Percentiles rank a stretch among this genome's conserved stretches.
phyloP scores from a whole-genome alignment of 148 eudicot genomes.

The Pharnaceum exiguum region DNA sequence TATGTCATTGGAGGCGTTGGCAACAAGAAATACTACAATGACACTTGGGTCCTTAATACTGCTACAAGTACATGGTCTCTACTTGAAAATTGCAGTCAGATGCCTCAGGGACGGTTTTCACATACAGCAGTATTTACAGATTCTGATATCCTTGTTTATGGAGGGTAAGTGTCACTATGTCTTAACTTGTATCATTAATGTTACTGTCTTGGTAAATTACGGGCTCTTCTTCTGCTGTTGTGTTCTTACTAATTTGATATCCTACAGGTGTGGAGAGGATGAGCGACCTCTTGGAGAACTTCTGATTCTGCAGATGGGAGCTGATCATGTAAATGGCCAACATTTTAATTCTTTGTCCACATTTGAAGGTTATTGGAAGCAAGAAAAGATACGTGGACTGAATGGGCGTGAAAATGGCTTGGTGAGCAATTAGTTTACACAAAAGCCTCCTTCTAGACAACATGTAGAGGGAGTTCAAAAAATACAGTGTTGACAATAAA shows the following conservation, averaged over 20 bases:
- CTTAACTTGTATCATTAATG: neutral
- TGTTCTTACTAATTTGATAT: neutral
- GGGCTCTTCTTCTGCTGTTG: neutral
- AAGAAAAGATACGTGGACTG: slow-evolving; percentile 27
- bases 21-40: slow-evolving; percentile 74
- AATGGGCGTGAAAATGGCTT: slow-evolving; percentile 23
- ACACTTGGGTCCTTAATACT: slow-evolving; percentile 70
- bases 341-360: slow-evolving; percentile 41
- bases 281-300: slow-evolving; percentile 82
- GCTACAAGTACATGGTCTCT: slow-evolving; percentile 47
- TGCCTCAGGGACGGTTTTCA: slow-evolving; percentile 89
- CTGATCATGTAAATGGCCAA: slow-evolving; percentile 41
- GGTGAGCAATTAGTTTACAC: slow-evolving; percentile 20
- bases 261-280: slow-evolving; percentile 81
- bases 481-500: no score
- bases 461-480: no score
- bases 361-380: slow-evolving; percentile 31
- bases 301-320: slow-evolving; percentile 59
- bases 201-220: neutral
- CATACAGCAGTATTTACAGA: slow-evolving; percentile 64
- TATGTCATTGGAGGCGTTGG: slow-evolving; percentile 88
- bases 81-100: slow-evolving; percentile 52
- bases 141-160: slow-evolving; percentile 62
- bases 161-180: slow-evolving; percentile 56
- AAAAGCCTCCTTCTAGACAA: no score